Base-by-base conservation (phyloP, 2,329 filamentous ascomycete genomes). In the Elsinoe batatas region DNA sequence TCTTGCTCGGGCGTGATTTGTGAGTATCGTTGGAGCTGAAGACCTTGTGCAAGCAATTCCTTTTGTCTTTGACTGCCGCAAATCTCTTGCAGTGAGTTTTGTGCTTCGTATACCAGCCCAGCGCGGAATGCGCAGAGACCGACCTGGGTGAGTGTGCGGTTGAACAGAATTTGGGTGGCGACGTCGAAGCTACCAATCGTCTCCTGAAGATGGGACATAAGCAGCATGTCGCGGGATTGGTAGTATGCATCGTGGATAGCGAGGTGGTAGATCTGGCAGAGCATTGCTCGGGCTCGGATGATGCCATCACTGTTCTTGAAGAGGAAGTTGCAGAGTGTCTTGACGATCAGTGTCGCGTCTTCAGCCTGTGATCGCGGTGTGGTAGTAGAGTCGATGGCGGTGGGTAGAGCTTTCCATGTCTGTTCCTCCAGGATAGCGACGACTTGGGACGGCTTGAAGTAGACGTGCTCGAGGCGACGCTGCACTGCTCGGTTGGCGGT, bases 171-270 rank as follows among this genome's bases (percentile, higher is more conserved):
- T 74, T 98, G 93, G 56, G 89, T 95, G 76, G 85, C 89, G 64
- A 98, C 87, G 67, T 98, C 93, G 68, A 98, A 98, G 74, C 88
- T 94, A 75, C 82, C 81, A 70, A 98, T 98, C 56, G 88, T 95
- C 78, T 98, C 93, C 69, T 96, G 91, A 69, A 98, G 78, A 76
- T 98, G 93, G 15, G 93, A 98, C 90, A 98, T 98, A 72, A 98
- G 83, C 85, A 97, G 95, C 87, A 98, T 91, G 72, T 98, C 94
- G 63, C 93, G 88, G 66, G 93, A 87, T 74, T 87, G 89, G 81
- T 95, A 97, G 80, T 97, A 98, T 66, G 95, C 85, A 74, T 96
- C 91, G 74, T 98, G 93, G 54, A 98, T 81, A 51, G 93, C 93
- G 64, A 96, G 80, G 83, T 95, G 95, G 78, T 98, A 98, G 61